Evolutionary conservation across 129 eudicot species (phyloP).

Genomic region (Sambucus nigra): DNA sequence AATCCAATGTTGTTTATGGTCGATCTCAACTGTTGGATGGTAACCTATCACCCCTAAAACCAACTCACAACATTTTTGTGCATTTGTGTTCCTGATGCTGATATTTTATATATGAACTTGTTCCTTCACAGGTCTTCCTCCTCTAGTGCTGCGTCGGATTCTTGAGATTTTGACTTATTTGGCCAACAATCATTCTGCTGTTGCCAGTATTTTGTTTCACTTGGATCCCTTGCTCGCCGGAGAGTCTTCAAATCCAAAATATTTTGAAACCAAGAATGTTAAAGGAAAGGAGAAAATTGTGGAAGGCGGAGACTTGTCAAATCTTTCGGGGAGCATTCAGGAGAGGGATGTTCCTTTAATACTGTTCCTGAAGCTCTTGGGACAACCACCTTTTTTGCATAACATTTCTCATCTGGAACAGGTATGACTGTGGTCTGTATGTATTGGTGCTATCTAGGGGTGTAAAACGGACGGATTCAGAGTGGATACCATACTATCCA

Average conservation of each 20-base stretch:
- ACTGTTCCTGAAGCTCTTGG: conserved; percentile 64
- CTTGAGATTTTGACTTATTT: conserved; percentile 82
- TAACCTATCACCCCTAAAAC: conserved; percentile 7
- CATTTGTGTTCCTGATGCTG: background rate
- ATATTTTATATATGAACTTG: background rate
- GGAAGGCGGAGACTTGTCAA: conserved; percentile 30
- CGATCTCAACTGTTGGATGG: conserved; percentile 84
- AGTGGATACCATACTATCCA: too few relatives aligned
- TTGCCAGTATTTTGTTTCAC: conserved; percentile 67
- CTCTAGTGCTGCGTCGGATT: conserved; percentile 74
- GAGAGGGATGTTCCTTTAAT: conserved; percentile 56
- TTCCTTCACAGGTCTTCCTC: conserved; percentile 76
- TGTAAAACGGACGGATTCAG: too few relatives aligned
- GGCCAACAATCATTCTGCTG: conserved; percentile 85
- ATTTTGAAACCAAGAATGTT: conserved; percentile 32
- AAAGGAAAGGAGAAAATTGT: conserved; percentile 71
- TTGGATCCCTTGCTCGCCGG: conserved; percentile 57
- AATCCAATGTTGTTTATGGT: conserved; percentile 77
- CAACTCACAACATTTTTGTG: background rate
- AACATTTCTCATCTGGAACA: conserved; percentile 87
- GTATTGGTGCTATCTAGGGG: conserved; percentile 5
- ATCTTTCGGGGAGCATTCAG: conserved; percentile 15
- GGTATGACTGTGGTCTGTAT: conserved; percentile 31
- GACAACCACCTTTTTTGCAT: conserved; percentile 74
- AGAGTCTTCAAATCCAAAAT: conserved; percentile 31